Base-by-base conservation (phyloP, 2,329 filamentous ascomycete genomes). In the Rhynchosporium graminicola region DNA sequence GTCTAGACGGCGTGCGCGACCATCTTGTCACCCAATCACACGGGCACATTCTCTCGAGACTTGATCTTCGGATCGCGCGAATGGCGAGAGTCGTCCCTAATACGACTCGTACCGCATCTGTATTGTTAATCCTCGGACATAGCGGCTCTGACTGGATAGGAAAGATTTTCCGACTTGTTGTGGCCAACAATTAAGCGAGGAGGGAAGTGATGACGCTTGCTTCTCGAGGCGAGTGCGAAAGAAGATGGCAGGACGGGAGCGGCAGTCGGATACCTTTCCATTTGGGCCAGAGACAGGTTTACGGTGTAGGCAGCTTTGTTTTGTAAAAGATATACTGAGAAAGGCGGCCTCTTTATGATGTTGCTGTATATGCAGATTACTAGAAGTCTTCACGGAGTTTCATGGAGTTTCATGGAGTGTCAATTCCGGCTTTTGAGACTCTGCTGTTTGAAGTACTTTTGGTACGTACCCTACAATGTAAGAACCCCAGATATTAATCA, bases 151-250 rank as follows among this genome's bases (percentile, higher is more conserved):
- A 54, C 51, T 54, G 51, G 51, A 5, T 12, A 28, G 51, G 51
- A 54, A 42, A 4, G 4, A n/a, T 54, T 10, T 28, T 42, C 51
- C 51, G 50, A 52, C 20, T 38, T 52, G 48, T 51, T 51, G 50
- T 52, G 50, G 50, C 50, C 50, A 52, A 52, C 28, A 40, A 20
- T 54, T 57, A 62, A 40, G 31, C 57, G 48, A 59, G 45, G 29
- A 12, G 28, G 20, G 45, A 29, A 59, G 47, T 59, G 45, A 59
- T 59, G 57, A 59, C 57, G 57, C 57, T 52, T 59, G 57, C 57
- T 59, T 58, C 29, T 58, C 47, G 38, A 51, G 43, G 47, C 57
- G 57, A 51, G 38, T 59, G 46, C 57, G 46, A 51, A 31, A 52
- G 26, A 31, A 52, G 26, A 20, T 20, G 20, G 20, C 20, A 20